Evolutionary conservation across 2,329 filamentous ascomycete species (phyloP).

Genomic region (Aureobasidium sp.): DNA sequence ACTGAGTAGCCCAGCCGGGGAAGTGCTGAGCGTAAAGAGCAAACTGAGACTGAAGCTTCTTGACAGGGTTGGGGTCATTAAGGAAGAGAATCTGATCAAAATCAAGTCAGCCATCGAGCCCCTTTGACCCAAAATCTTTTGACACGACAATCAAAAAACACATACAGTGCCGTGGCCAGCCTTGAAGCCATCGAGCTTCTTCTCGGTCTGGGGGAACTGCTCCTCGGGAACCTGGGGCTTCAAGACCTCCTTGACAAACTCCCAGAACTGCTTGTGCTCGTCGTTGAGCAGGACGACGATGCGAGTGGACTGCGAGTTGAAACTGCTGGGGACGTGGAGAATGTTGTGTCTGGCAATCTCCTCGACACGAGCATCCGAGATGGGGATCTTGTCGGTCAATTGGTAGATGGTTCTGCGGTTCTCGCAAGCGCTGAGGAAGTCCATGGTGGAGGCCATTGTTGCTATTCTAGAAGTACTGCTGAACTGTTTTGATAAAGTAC

Average conservation of each 20-base stretch:
- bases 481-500: background rate
- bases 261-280: slow-evolving; percentile 86
- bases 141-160: slow-evolving; percentile 19
- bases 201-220: slow-evolving; percentile 49
- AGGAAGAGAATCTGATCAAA: slow-evolving; percentile 63
- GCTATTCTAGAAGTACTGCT: slow-evolving; percentile 22
- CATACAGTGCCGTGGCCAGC: slow-evolving; percentile 68
- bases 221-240: slow-evolving; percentile 63
- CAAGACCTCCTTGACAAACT: slow-evolving; percentile 58
- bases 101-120: background rate
- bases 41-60: slow-evolving; percentile 61
- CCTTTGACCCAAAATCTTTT: background rate
- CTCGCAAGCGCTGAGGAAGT: slow-evolving; percentile 59
- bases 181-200: slow-evolving; percentile 55
- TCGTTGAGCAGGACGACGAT: slow-evolving; percentile 69
- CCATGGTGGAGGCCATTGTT: slow-evolving; percentile 34
- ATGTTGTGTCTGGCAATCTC: slow-evolving; percentile 56
- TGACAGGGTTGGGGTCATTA: slow-evolving; percentile 64
- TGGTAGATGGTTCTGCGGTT: slow-evolving; percentile 53
- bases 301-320: slow-evolving; percentile 84
- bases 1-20: slow-evolving; percentile 58
- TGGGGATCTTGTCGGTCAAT: slow-evolving; percentile 44
- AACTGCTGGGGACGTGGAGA: slow-evolving; percentile 66
- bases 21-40: slow-evolving; percentile 73
- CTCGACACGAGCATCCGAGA: slow-evolving; percentile 53